phyloP scores from a whole-genome alignment of 1,284 basidiomycete genomes.

The Tilletia indica region DNA sequence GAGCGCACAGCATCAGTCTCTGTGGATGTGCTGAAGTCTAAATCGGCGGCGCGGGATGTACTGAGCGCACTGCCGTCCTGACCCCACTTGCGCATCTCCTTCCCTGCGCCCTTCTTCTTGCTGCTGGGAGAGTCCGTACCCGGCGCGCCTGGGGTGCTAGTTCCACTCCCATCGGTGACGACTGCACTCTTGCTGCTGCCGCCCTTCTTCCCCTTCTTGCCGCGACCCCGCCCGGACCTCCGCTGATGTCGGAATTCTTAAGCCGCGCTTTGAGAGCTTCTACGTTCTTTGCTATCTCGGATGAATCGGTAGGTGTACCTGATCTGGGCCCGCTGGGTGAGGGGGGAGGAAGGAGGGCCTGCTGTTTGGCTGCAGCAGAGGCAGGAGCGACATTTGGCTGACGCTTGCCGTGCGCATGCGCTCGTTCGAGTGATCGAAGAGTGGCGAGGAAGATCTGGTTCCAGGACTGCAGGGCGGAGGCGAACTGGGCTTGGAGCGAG shows the following conservation, averaged over 20 bases:
- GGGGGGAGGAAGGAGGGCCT: background rate
- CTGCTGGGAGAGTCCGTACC: conserved; percentile 29
- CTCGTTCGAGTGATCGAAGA: conserved; percentile 72
- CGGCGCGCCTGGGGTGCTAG: conserved; percentile 34
- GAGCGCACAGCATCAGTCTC: conserved; percentile 59
- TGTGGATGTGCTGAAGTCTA: conserved; percentile 73
- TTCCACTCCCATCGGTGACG: conserved; percentile 60
- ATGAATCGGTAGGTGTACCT: conserved; percentile 63
- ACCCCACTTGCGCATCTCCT: conserved; percentile 88
- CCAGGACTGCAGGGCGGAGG: conserved; percentile 74
- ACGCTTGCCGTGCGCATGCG: conserved; percentile 61
- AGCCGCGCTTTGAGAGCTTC: conserved; percentile 82
- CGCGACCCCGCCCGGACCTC: conserved; percentile 61
- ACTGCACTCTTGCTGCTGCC: conserved; percentile 49
- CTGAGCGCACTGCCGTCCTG: conserved; percentile 70
- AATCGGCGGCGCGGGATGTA: conserved; percentile 75
- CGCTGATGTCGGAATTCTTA: conserved; percentile 58
- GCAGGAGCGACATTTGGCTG: conserved; percentile 18
- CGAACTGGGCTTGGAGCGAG: conserved; percentile 63
- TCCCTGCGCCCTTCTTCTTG: conserved; percentile 65
- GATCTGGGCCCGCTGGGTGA: background rate
- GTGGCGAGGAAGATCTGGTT: conserved; percentile 76
- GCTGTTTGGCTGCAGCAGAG: background rate
- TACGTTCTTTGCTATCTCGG: conserved; percentile 87
- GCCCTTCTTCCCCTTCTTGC: conserved; percentile 63